Percentiles rank a stretch among this genome's conserved stretches.
These are phyloP conservation scores for Lachancea cidri DNA, from an alignment of 805 yeast genomes.

Conservation along the genomic window DNA sequence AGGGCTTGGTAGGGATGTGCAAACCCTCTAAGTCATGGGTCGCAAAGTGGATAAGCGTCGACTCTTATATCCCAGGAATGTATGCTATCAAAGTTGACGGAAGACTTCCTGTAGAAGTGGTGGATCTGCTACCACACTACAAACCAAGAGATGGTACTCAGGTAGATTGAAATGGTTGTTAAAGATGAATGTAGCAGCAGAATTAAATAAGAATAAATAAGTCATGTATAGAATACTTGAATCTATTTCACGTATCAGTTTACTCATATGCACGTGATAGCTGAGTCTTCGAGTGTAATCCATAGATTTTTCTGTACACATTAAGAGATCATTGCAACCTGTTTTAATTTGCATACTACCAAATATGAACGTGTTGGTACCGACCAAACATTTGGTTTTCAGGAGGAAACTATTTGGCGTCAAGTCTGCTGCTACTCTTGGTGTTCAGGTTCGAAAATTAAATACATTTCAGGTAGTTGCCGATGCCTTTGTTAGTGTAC, in stretches of 20 bases:
- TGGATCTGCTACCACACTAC: conserved; percentile 68
- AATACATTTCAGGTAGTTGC: conserved; percentile 21
- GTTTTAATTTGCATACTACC: no score
- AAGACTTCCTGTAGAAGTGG: conserved; percentile 80
- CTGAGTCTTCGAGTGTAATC: no score
- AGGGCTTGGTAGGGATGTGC: conserved; percentile 88
- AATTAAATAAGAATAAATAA: neutral
- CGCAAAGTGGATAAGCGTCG: conserved; percentile 91
- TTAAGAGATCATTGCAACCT: no score
- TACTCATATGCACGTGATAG: neutral
- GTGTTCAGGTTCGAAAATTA: conserved; percentile 9
- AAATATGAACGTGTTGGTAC: no score
- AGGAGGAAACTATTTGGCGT: no score
- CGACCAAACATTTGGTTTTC: no score
- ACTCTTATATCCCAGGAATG: conserved; percentile 80
- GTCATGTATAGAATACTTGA: neutral
- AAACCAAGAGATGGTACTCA: conserved; percentile 94
- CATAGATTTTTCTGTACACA: no score
- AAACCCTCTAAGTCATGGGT: conserved; percentile 90
- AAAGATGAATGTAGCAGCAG: neutral
- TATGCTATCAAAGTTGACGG: conserved; percentile 95
- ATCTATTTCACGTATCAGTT: neutral
- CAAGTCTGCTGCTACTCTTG: neutral
- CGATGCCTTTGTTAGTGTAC: conserved; percentile 33
- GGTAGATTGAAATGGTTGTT: conserved; percentile 35